phyloP scores from a whole-genome alignment of 495 filamentous ascomycete species.

The Letharia columbiana region DNA sequence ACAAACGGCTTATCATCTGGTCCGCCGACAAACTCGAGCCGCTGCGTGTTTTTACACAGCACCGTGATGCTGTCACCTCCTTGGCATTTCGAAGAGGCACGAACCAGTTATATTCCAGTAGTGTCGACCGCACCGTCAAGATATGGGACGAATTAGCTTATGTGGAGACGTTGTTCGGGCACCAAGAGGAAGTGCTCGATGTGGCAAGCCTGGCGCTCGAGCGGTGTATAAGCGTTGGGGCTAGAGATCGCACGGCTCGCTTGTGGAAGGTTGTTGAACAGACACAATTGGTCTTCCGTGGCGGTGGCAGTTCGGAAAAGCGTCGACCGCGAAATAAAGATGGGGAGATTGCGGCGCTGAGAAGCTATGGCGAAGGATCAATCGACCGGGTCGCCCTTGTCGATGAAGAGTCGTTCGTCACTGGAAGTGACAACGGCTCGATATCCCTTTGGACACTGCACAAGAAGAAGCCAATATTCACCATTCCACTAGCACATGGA shows the following conservation, averaged over 20 bases:
- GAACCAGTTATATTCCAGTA: constrained; percentile 84
- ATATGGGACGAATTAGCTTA: constrained; percentile 82
- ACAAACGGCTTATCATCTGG: constrained; percentile 79
- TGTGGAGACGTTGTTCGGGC: constrained; percentile 90
- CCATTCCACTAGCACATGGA: constrained; percentile 72
- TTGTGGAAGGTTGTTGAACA: constrained; percentile 97
- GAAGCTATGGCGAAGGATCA: constrained; percentile 64
- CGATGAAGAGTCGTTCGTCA: constrained; percentile 84
- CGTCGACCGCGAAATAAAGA: constrained; percentile 19
- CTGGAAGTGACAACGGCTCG: constrained; percentile 81
- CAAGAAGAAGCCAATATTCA: constrained; percentile 92
- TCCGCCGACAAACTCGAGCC: constrained; percentile 67
- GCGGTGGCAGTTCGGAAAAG: constrained; percentile 51
- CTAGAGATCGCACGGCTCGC: constrained; percentile 83
- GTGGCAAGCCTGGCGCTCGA: constrained; percentile 76
- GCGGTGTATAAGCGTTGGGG: constrained; percentile 82
- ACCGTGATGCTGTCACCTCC: constrained; percentile 77
- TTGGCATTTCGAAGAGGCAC: constrained; percentile 81
- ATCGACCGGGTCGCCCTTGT: constrained; percentile 85
- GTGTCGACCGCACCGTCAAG: constrained; percentile 82
- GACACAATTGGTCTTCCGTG: constrained; percentile 87
- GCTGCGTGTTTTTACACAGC: constrained; percentile 77
- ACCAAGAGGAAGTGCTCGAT: constrained; percentile 81
- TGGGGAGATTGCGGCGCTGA: constrained; percentile 23
- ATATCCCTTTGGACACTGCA: constrained; percentile 82